Conservation (phyloP, 495 filamentous ascomycete species). For the Aspergillus cavernicola region DNA sequence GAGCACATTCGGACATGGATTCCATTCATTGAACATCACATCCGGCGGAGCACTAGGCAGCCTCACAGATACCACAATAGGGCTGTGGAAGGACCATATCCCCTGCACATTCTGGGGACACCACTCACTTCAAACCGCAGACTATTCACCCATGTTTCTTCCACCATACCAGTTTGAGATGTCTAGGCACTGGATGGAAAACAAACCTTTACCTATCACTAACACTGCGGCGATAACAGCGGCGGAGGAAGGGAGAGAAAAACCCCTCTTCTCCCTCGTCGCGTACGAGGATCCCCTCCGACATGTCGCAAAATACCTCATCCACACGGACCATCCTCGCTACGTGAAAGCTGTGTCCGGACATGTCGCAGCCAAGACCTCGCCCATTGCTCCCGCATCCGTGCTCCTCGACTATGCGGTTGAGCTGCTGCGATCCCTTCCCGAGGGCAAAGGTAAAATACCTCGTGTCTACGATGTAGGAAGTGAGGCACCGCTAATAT, state of each 20-base stretch:
- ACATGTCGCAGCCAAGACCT: slow-evolving; percentile 44
- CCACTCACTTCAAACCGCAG: slow-evolving; percentile 32
- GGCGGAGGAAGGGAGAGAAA: not conserved
- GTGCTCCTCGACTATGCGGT: slow-evolving; percentile 45
- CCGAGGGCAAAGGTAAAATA: slow-evolving; percentile 14
- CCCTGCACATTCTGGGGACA: slow-evolving; percentile 46
- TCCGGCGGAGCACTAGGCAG: slow-evolving; percentile 21
- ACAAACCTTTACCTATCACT: slow-evolving; percentile 17
- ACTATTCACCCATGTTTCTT: slow-evolving; percentile 36
- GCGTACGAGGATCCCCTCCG: slow-evolving; percentile 39
- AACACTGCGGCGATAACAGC: too few species aligned
- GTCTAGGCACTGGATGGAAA: slow-evolving; percentile 37
- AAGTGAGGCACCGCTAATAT: slow-evolving; percentile 39
- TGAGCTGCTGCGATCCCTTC: slow-evolving; percentile 42
- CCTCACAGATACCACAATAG: slow-evolving; percentile 39
- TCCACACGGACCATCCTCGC: slow-evolving; percentile 40
- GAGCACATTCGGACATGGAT: slow-evolving; percentile 17
- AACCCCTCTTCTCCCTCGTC: slow-evolving; percentile 36
- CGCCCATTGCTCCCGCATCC: slow-evolving; percentile 46
- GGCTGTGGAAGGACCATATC: slow-evolving; percentile 46
- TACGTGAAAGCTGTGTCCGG: slow-evolving; percentile 38
- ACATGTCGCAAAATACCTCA: slow-evolving; percentile 36
- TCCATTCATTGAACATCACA: slow-evolving; percentile 44
- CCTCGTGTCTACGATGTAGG: slow-evolving; percentile 35
- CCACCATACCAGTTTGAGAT: slow-evolving; percentile 56